These are phyloP conservation scores for Platanus orientalis DNA, from an alignment of 164 flowering plant genomes.

Conservation along the genomic window DNA sequence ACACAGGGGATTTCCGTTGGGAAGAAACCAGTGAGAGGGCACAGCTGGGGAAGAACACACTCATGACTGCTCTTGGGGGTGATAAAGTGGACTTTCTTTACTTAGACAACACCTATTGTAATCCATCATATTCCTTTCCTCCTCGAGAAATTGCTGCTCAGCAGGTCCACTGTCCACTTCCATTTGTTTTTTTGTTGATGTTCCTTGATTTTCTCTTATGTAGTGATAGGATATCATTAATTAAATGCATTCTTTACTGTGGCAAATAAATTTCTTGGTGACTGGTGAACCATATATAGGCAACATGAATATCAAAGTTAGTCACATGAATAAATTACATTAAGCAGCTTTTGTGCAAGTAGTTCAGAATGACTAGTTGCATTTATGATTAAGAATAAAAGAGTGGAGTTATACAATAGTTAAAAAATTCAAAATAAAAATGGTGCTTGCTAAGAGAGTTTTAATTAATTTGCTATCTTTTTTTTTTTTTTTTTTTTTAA, in stretches of 20 bases:
- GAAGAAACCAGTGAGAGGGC: slow-evolving; percentile 35
- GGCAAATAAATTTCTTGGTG: not conserved
- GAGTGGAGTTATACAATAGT: too few relatives aligned
- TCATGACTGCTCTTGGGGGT: slow-evolving; percentile 51
- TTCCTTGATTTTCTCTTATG: too few relatives aligned
- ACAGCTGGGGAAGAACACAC: slow-evolving; percentile 36
- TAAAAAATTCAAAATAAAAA: too few relatives aligned
- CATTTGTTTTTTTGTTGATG: not conserved
- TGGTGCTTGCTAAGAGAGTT: too few relatives aligned
- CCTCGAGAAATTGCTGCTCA: slow-evolving; percentile 63
- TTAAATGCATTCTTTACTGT: too few relatives aligned
- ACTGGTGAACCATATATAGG: not conserved
- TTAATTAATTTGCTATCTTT: too few relatives aligned
- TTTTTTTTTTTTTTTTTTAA: too few relatives aligned
- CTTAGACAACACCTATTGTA: slow-evolving; percentile 83
- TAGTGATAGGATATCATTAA: too few relatives aligned
- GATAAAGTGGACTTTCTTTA: slow-evolving; percentile 51
- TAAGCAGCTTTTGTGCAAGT: not conserved
- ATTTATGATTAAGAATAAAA: too few relatives aligned
- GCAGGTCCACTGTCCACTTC: slow-evolving; percentile 56
- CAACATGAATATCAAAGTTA: not conserved
- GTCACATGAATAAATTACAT: not conserved
- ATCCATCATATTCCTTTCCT: slow-evolving; percentile 70
- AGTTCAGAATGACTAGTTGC: not conserved
- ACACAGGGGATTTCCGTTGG: slow-evolving; percentile 77